Evolutionary conservation across 1,139 yeast genomes (phyloP).

Genomic region (Kurtzmaniella natalensis): DNA sequence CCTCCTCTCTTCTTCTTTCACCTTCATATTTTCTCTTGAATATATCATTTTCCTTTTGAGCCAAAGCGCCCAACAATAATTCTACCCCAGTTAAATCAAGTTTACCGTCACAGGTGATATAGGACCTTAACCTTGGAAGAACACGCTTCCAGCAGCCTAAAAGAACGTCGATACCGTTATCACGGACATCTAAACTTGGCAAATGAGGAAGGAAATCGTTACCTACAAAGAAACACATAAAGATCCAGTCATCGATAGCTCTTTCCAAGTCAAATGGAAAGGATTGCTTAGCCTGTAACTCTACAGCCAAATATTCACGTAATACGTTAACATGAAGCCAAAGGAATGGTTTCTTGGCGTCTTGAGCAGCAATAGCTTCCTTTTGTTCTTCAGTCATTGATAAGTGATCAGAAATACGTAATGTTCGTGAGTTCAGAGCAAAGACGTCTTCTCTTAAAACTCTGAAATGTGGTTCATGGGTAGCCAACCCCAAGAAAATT

Average conservation of each 20-base stretch:
- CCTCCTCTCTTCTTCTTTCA: slow-evolving; percentile 63
- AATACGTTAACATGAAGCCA: slow-evolving; percentile 90
- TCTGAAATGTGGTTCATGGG: slow-evolving; percentile 95
- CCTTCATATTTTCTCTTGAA: slow-evolving; percentile 65
- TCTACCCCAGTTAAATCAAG: slow-evolving; percentile 77
- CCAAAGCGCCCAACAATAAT: slow-evolving; percentile 58
- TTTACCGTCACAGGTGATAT: slow-evolving; percentile 85
- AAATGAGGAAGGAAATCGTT: slow-evolving; percentile 97
- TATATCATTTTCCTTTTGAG: slow-evolving; percentile 74
- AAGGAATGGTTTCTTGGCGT: slow-evolving; percentile 77
- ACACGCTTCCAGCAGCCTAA: slow-evolving; percentile 79
- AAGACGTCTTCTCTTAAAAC: slow-evolving; percentile 95
- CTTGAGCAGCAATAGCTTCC: slow-evolving; percentile 48
- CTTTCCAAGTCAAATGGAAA: slow-evolving; percentile 86
- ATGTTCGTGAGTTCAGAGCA: slow-evolving; percentile 54
- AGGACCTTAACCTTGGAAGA: slow-evolving; percentile 64
- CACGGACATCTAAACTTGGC: slow-evolving; percentile 92
- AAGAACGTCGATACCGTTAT: slow-evolving; percentile 82
- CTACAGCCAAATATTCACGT: slow-evolving; percentile 84
- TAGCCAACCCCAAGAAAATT: slow-evolving; percentile 90
- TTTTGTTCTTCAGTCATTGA: slow-evolving; percentile 61
- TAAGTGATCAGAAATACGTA: slow-evolving; percentile 48
- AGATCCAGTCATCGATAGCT: slow-evolving; percentile 98
- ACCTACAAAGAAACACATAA: slow-evolving; percentile 98
- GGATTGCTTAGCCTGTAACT: slow-evolving; percentile 64